Conservation (phyloP, 768 basidiomycete genomes). For the Calocybe indica region DNA sequence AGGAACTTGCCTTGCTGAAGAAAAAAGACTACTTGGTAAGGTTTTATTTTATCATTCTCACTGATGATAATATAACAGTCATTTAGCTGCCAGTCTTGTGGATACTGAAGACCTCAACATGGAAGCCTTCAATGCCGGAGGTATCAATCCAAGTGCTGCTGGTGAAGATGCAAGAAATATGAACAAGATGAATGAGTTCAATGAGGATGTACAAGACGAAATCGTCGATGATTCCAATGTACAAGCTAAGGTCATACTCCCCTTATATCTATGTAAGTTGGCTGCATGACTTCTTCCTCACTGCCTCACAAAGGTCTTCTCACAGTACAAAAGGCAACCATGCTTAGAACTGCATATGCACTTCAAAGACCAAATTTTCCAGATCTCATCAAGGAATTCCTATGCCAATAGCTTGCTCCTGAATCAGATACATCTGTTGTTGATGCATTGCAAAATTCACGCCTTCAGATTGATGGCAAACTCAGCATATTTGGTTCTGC, state of each 20-base stretch:
- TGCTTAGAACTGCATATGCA: neutral
- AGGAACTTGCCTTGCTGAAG: conserved; percentile 1
- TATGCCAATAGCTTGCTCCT: neutral
- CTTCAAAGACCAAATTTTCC: neutral
- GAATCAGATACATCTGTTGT: too few relatives aligned
- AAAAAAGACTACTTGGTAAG: neutral
- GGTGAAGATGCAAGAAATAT: too few relatives aligned
- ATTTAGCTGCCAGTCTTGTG: too few relatives aligned
- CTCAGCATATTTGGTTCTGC: conserved; percentile 21
- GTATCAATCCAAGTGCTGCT: too few relatives aligned
- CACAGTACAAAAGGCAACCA: neutral
- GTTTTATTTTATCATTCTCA: too few relatives aligned
- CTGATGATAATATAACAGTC: too few relatives aligned
- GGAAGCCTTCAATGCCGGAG: too few relatives aligned
- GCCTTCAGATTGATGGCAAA: conserved; percentile 9
- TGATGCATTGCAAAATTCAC: conserved; percentile 4
- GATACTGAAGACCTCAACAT: too few relatives aligned
- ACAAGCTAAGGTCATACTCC: neutral
- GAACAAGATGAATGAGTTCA: neutral
- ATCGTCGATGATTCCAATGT: conserved; percentile 1
- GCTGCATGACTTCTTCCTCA: neutral
- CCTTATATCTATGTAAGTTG: too few relatives aligned
- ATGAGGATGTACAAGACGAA: neutral
- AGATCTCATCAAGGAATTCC: neutral
- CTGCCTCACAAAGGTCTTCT: neutral